These are phyloP conservation scores for Bipolaris gigantea DNA, from an alignment of 2,329 filamentous ascomycete species.

Conservation along the genomic window DNA sequence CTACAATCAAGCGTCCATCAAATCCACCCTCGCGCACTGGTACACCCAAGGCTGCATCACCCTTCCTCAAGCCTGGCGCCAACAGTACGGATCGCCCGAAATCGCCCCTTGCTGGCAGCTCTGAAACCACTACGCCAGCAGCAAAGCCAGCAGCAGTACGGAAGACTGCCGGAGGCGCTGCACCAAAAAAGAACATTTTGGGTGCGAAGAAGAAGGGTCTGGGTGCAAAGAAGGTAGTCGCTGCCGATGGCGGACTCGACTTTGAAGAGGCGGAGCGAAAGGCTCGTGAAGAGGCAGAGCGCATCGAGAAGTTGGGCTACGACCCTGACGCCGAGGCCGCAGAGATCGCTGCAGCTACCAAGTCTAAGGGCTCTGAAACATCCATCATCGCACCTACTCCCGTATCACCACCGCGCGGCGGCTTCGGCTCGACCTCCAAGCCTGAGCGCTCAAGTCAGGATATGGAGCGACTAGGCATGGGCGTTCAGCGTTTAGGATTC, in stretches of 20 bases:
- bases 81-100: slow-evolving; percentile 68
- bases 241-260: slow-evolving; percentile 68
- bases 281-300: slow-evolving; percentile 94
- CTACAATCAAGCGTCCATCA: slow-evolving; percentile 91
- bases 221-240: slow-evolving; percentile 73
- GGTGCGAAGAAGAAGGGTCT: slow-evolving; percentile 69
- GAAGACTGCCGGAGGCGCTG: slow-evolving; percentile 66
- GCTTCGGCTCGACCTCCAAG: slow-evolving; percentile 63
- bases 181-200: slow-evolving; percentile 81
- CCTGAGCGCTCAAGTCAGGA: slow-evolving; percentile 68
- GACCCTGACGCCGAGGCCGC: slow-evolving; percentile 80
- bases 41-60: slow-evolving; percentile 83
- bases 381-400: slow-evolving; percentile 76
- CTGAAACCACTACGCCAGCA: slow-evolving; percentile 57
- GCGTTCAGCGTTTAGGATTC: slow-evolving; percentile 80
- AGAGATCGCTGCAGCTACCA: slow-evolving; percentile 35
- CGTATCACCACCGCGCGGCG: slow-evolving; percentile 64
- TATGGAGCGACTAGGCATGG: slow-evolving; percentile 87
- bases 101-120: slow-evolving; percentile 66
- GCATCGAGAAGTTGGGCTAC: slow-evolving; percentile 93
- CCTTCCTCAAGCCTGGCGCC: slow-evolving; percentile 74
- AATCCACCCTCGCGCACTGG: slow-evolving; percentile 88
- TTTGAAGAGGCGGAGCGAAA: slow-evolving; percentile 98
- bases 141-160: slow-evolving; percentile 80
- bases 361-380: slow-evolving; percentile 51